These are phyloP conservation scores for Eurotiales sp. DNA, from an alignment of 2,329 filamentous ascomycete genomes.

Conservation along the genomic window DNA sequence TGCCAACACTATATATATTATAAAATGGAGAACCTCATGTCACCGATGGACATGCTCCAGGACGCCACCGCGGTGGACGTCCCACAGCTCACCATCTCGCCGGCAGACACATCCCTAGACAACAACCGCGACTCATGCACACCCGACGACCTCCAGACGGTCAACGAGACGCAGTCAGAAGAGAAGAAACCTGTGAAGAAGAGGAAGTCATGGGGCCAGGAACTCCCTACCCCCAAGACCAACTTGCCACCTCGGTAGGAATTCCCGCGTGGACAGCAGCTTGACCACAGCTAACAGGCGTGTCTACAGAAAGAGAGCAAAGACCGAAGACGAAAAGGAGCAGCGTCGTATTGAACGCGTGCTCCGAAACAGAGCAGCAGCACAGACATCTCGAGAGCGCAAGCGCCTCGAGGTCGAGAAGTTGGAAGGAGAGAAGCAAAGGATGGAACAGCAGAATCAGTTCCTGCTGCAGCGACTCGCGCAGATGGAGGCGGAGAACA, in stretches of 20 bases:
- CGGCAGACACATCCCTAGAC: slow-evolving; percentile 37
- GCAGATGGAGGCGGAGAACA: slow-evolving; percentile 56
- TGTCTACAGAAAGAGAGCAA: slow-evolving; percentile 76
- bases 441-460: slow-evolving; percentile 67
- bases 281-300: slow-evolving; percentile 13
- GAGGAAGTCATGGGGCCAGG: slow-evolving; percentile 97
- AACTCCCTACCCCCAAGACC: slow-evolving; percentile 93
- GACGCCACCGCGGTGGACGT: slow-evolving; percentile 29
- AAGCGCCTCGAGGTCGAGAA: slow-evolving; percentile 87
- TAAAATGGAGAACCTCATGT: slow-evolving; percentile 13
- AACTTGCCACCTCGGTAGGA: slow-evolving; percentile 70
- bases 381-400: slow-evolving; percentile 92
- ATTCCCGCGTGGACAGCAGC: background rate
- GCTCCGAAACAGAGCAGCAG: slow-evolving; percentile 89
- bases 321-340: slow-evolving; percentile 98
- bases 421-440: slow-evolving; percentile 62
- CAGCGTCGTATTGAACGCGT: slow-evolving; percentile 96
- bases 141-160: slow-evolving; percentile 15
- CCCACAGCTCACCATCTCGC: slow-evolving; percentile 38
- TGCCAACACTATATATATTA: slow-evolving; percentile 2
- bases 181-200: slow-evolving; percentile 79
- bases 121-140: slow-evolving; percentile 24
- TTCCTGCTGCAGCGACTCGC: slow-evolving; percentile 63
- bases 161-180: slow-evolving; percentile 36
- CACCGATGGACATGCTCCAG: slow-evolving; percentile 11